These are phyloP conservation scores for Schwanniomyces polymorphus DNA, from an alignment of 805 yeast species.

Conservation along the genomic window DNA sequence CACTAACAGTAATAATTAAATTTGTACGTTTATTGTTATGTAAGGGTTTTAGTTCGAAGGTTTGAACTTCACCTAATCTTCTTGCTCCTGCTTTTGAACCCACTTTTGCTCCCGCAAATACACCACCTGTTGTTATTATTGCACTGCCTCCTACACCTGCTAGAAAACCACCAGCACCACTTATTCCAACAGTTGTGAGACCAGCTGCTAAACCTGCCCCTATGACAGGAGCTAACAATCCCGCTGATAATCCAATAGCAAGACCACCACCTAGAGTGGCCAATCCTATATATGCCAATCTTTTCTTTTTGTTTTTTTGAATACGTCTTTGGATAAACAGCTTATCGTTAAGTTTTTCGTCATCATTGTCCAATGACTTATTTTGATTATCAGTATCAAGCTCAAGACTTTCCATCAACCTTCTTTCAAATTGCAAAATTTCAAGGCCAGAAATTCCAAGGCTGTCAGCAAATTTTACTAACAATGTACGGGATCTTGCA, in stretches of 20 bases:
- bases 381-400: constrained; percentile 52
- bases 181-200: constrained; percentile 86
- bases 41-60: constrained; percentile 90
- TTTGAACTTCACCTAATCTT: constrained; percentile 87
- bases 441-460: constrained; percentile 66
- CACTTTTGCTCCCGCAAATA: constrained; percentile 85
- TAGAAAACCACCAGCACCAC: constrained; percentile 89
- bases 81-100: constrained; percentile 83
- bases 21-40: constrained; percentile 89
- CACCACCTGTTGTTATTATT: constrained; percentile 87
- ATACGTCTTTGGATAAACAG: constrained; percentile 70
- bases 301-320: constrained; percentile 61
- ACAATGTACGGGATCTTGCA: constrained; percentile 80
- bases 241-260: constrained; percentile 93
- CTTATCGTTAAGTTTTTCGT: constrained; percentile 77
- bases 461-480: constrained; percentile 63
- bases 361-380: constrained; percentile 56
- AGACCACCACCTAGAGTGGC: constrained; percentile 97
- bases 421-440: constrained; percentile 82
- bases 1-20: constrained; percentile 84
- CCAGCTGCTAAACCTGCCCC: constrained; percentile 99
- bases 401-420: constrained; percentile 88
- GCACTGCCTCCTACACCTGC: constrained; percentile 98
- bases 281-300: constrained; percentile 83
- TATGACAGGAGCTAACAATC: constrained; percentile 93